A percentile compares a stretch with the other conserved stretches of the same genome.
Evolutionary conservation across 2,329 filamentous ascomycete species (phyloP).

Genomic region (Decorospora gaudefroyi): DNA sequence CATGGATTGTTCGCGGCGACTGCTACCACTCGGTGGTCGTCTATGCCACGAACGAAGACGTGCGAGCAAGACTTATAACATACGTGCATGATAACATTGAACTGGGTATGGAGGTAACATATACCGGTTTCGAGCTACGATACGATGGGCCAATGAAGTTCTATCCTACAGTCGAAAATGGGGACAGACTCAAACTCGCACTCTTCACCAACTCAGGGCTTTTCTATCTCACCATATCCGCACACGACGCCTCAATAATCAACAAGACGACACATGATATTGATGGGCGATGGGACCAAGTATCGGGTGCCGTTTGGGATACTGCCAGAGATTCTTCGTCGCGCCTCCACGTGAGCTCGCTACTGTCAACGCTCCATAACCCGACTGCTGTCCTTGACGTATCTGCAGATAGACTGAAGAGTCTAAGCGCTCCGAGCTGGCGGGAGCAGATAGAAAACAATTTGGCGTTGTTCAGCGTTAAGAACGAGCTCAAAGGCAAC

Average conservation of each 20-base stretch:
- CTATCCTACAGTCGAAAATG: conserved; percentile 25
- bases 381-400: conserved; percentile 38
- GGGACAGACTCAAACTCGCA: conserved; percentile 31
- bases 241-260: conserved; percentile 29
- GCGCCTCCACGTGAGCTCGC: conserved; percentile 46
- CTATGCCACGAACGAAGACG: conserved; percentile 44
- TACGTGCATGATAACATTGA: conserved; percentile 20
- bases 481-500: conserved; percentile 56
- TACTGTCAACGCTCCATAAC: conserved; percentile 42
- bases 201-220: conserved; percentile 40
- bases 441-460: conserved; percentile 47
- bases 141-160: conserved; percentile 39
- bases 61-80: conserved; percentile 32
- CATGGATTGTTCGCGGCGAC: conserved; percentile 36
- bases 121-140: conserved; percentile 27
- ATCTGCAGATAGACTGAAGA: conserved; percentile 20
- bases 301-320: conserved; percentile 46
- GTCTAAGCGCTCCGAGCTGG: conserved; percentile 43
- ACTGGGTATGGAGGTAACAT: conserved; percentile 32
- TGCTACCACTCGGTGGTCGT: conserved; percentile 39
- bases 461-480: conserved; percentile 53
- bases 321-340: conserved; percentile 18
- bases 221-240: conserved; percentile 32
- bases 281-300: conserved; percentile 50
- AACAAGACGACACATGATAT: conserved; percentile 38